Conservation (phyloP, 371 early-diverging fungal genomes). For the Amoeboradix gromovi region DNA sequence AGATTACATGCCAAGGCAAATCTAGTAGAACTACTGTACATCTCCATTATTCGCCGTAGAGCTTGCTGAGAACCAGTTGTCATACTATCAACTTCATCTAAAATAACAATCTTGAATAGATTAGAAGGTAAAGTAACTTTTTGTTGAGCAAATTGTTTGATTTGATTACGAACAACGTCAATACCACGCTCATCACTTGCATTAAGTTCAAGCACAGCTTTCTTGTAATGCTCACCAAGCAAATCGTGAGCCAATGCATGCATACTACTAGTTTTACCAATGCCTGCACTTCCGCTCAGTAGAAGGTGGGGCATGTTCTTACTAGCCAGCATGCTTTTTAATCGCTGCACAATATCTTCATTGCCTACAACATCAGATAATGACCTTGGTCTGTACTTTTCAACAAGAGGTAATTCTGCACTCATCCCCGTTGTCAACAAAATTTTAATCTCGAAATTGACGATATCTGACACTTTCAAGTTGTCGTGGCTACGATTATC, state of each 20-base stretch:
- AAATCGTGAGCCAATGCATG: constrained; percentile 61
- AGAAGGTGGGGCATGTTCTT: constrained; percentile 93
- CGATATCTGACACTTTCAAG: too few relatives aligned
- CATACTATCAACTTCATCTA: constrained; percentile 83
- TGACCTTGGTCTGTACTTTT: constrained; percentile 72
- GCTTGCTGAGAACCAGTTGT: constrained; percentile 38
- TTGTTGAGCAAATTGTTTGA: constrained; percentile 93
- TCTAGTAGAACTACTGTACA: constrained; percentile 67
- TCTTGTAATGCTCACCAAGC: constrained; percentile 48
- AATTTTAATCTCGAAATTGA: too few relatives aligned
- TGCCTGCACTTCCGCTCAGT: constrained; percentile 65
- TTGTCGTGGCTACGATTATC: too few relatives aligned
- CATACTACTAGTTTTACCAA: constrained; percentile 95
- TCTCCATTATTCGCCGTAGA: constrained; percentile 86
- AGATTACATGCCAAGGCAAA: constrained; percentile 95
- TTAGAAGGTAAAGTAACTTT: constrained; percentile 68
- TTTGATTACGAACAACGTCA: constrained; percentile 82
- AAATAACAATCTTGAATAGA: constrained; percentile 74
- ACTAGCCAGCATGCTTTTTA: constrained; percentile 48
- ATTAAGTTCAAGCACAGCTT: constrained; percentile 77
- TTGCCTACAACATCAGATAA: constrained; percentile 88
- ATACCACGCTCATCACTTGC: constrained; percentile 98
- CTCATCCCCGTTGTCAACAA: too few relatives aligned
- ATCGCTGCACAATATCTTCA: constrained; percentile 55
- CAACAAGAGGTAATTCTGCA: constrained; percentile 45